Base-by-base conservation (phyloP, 805 yeast genomes). In the Saturnispora ahearnii region DNA sequence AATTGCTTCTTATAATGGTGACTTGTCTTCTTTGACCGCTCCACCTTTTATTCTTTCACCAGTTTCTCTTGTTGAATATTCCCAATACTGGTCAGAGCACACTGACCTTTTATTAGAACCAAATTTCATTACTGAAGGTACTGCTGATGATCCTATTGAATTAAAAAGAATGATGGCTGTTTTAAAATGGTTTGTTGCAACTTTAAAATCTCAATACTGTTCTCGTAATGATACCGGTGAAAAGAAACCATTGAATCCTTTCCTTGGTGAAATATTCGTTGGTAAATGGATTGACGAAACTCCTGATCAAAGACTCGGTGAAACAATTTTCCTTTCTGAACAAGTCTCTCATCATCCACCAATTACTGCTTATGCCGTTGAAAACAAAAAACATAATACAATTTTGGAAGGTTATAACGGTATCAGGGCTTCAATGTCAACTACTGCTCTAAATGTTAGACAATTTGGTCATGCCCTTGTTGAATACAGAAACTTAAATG, bases 311-410 rank as follows among this genome's bases (percentile, higher is more conserved):
- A 72, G 69, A 49, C 66, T 78, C 13, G 96, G 96, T 40, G 95
- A 87, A 54, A 86, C 96, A 26, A 68, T 80, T 11, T 72, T 91
- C 45, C 62, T 88, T 49, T 79, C 90, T 55, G 99, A 93, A 68
- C 99, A 93, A 69, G 97, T 93, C 12, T 82, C 90, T 54, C 99
- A 93, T 69, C 99, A 93, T 66, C 99, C 99, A 15, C 98, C 99
- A 26, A 83, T 86, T 33, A 90, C 98, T n/a, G 97, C 93, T 6
- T 93, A 89, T 64, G 78, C 89, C 41, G 77, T 93, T 50, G 70
- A 78, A 61, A 89, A 89, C 64, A 85, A 81, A 54, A 78, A 79
- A 59, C 75, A 83, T 64, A 75, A 82, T 32, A 82, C 84, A 26
- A 68, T 72, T 40, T 72, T 89, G 54, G 86, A 90, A 66, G 99